Percentiles rank a stretch among this genome's conserved stretches.
Evolutionary conservation across 768 basidiomycete genomes (phyloP).

Genomic region (Agaricus sinodeliciosus): DNA sequence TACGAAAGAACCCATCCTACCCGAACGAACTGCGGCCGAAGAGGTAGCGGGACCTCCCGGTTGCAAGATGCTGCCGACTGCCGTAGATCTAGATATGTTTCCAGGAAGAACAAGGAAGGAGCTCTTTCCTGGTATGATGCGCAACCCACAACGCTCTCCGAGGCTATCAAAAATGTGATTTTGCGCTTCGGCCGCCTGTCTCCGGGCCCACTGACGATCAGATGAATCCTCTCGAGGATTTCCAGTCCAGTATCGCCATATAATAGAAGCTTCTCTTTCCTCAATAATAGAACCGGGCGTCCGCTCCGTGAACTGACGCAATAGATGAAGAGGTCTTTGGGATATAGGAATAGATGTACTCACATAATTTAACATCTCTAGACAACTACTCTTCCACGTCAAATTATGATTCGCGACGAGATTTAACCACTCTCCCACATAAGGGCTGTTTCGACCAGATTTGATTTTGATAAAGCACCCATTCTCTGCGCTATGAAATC

Average conservation of each 20-base stretch:
- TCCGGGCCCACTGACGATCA: slow-evolving; percentile 74
- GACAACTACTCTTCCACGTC: slow-evolving; percentile 73
- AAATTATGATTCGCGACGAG: slow-evolving; percentile 76
- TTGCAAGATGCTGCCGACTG: slow-evolving; percentile 73
- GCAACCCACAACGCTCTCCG: slow-evolving; percentile 75
- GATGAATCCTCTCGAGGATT: slow-evolving; percentile 35
- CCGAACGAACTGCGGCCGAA: slow-evolving; percentile 23
- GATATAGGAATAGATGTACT: slow-evolving; percentile 23
- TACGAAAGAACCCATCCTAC: background rate
- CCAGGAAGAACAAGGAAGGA: slow-evolving; percentile 80
- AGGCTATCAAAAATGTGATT: slow-evolving; percentile 89
- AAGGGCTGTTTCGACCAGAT: slow-evolving; percentile 11
- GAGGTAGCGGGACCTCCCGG: slow-evolving; percentile 48
- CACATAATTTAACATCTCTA: slow-evolving; percentile 83
- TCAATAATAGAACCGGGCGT: slow-evolving; percentile 84
- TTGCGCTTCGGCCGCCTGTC: slow-evolving; percentile 87
- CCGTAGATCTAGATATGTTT: slow-evolving; percentile 78
- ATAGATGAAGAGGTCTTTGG: background rate
- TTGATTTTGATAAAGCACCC: slow-evolving; percentile 76
- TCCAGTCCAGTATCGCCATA: slow-evolving; percentile 83
- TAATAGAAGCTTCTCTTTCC: slow-evolving; percentile 73
- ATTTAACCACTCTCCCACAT: slow-evolving; percentile 55
- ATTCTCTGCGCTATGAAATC: slow-evolving; percentile 64
- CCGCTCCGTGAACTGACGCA: slow-evolving; percentile 74
- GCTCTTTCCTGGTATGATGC: slow-evolving; percentile 76